Evolutionary conservation across 1,139 yeast genomes (phyloP).

Genomic region (Pichia sp.): DNA sequence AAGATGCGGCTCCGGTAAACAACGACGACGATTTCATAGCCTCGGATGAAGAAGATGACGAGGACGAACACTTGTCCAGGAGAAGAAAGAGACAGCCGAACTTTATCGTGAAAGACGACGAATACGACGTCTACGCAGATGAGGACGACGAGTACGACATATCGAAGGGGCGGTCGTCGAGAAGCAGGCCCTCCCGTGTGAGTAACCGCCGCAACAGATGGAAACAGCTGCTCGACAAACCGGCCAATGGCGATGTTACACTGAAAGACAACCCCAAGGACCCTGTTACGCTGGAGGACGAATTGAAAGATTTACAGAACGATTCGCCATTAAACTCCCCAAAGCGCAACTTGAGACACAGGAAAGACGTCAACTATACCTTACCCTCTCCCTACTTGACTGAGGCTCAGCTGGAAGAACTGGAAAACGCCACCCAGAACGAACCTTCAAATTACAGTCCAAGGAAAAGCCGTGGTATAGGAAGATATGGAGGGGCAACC

Average conservation of each 20-base stretch:
- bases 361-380: slow-evolving; percentile 77
- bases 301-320: slow-evolving; percentile 41
- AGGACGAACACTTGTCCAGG: slow-evolving; percentile 17
- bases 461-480: slow-evolving; percentile 26
- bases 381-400: slow-evolving; percentile 77
- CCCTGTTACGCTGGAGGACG: slow-evolving; percentile 28
- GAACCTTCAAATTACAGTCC: slow-evolving; percentile 35
- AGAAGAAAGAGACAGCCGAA: slow-evolving; percentile 22
- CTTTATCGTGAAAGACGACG: slow-evolving; percentile 29
- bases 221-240: slow-evolving; percentile 1
- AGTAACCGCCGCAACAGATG: slow-evolving; percentile 5
- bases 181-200: slow-evolving; percentile 9
- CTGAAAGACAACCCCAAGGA: slow-evolving; percentile 23
- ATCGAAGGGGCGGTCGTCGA: neutral
- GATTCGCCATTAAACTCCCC: slow-evolving; percentile 46
- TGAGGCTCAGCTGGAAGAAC: slow-evolving; percentile 36
- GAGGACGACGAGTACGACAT: slow-evolving; percentile 21
- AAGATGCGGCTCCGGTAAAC: slow-evolving; percentile 4
- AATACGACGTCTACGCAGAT: slow-evolving; percentile 16
- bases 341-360: slow-evolving; percentile 57
- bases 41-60: slow-evolving; percentile 19
- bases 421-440: slow-evolving; percentile 4
- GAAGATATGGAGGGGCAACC: slow-evolving; percentile 25
- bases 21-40: slow-evolving; percentile 22
- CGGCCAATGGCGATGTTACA: neutral